phyloP scores from a whole-genome alignment of 2,329 filamentous ascomycete species.

The Fusarium sp. region DNA sequence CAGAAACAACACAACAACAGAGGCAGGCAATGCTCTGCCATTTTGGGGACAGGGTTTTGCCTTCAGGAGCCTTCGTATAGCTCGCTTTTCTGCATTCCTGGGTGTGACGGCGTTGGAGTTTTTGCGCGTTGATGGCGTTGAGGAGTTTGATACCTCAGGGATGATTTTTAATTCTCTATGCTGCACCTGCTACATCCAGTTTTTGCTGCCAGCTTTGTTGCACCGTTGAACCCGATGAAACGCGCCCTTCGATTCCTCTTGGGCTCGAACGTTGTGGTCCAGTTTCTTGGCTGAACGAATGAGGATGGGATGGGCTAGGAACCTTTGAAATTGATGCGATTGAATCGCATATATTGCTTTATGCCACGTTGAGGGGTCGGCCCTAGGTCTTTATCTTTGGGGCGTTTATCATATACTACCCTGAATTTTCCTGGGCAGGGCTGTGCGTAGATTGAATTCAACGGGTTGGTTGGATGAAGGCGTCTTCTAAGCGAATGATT shows the following conservation, averaged over 20 bases:
- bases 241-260: background rate
- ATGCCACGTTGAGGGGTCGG: background rate
- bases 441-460: background rate
- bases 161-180: conserved; percentile 22
- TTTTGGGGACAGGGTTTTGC: conserved; percentile 10
- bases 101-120: conserved; percentile 49
- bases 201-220: conserved; percentile 3
- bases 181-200: conserved; percentile 21
- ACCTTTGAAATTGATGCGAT: conserved; percentile 17
- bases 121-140: conserved; percentile 52
- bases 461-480: conserved; percentile 4
- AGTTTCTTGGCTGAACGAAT: background rate
- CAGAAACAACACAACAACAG: conserved; percentile 8
- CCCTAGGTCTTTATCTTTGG: background rate
- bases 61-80: conserved; percentile 8
- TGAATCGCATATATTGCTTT: conserved; percentile 13
- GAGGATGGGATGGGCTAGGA: conserved; percentile 3
- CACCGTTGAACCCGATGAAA: background rate
- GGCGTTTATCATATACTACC: background rate
- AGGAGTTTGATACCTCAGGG: conserved; percentile 51
- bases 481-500: conserved; percentile 31
- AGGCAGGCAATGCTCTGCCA: conserved; percentile 7
- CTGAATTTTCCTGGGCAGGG: background rate
- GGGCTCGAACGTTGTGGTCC: background rate
- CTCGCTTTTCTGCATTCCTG: conserved; percentile 34